Evolutionary conservation across 2,329 filamentous ascomycete genomes (phyloP), one percentile per base, ranked within the genome.

Genomic region (Huntiella savannae): DNA sequence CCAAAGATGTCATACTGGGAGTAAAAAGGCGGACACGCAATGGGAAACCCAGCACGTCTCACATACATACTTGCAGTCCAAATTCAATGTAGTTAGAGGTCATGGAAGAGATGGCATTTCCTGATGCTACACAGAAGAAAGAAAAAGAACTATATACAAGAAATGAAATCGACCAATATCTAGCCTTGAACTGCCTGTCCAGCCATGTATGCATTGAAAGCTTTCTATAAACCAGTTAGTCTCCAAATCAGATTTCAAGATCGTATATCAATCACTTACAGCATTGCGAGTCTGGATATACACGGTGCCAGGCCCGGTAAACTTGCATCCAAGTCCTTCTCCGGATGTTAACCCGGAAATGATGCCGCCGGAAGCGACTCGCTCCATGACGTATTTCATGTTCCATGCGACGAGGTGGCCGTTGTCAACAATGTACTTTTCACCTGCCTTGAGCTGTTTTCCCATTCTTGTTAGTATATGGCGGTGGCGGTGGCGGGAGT

Each of bases 351-450:
- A 61, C 7, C 79, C 78, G n/a, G 83, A 88, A n/a, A 98, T 80
- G 52, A 98, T 77, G 34, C 91, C 91, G 2, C 91, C 91, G 3
- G 82, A 91, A 0, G 88, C 79, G 3, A 92, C 81, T 12, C 91
- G 78, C 63, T 95, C 86, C 52, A 98, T 76, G 4, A 83, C 71
- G 56, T 96, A 98, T 57, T 93, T 85, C 57, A 82, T 87, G 59
- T 95, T 95, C 91, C 91, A 98, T 0, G 91, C 88, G 0, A 96
- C 86, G 1, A 96, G 69, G 54, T 96, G 86, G 3, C 85, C 85
- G 55, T 94, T 94, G 56, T 94, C 85, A 48, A 95, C 78, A 53
- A 91, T 84, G 61, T 95, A 96, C 54, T 80, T 81, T 59, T 96
- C 88, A 7, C 79, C 79, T 10, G 77, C 72, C 39, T 60, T 62